Evolutionary conservation across 2,329 filamentous ascomycete species (phyloP).

Genomic region (Cercospora sp.): DNA sequence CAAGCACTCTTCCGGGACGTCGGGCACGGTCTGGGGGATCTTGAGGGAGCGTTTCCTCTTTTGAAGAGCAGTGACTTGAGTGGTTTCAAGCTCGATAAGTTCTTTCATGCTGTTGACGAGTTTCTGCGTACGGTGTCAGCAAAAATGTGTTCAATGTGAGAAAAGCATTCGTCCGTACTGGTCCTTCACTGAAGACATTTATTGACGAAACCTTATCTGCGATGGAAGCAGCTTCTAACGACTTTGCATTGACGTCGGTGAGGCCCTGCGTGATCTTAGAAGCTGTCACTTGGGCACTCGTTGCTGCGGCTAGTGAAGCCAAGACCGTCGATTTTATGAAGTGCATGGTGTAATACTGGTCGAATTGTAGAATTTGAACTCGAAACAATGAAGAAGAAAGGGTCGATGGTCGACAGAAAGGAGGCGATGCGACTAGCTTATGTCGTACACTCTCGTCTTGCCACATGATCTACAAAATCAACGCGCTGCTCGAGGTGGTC

Average conservation of each 20-base stretch:
- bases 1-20: neutral
- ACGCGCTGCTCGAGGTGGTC: too few species aligned
- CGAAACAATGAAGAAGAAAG: too few species aligned
- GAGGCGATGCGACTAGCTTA: too few species aligned
- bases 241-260: neutral
- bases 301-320: neutral
- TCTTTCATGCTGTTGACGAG: neutral
- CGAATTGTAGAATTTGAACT: too few species aligned
- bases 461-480: too few species aligned
- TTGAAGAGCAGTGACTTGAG: neutral
- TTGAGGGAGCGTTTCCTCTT: neutral
- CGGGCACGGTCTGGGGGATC: neutral
- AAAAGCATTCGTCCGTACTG: neutral
- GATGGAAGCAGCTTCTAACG: neutral
- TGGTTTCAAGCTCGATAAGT: neutral
- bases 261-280: neutral
- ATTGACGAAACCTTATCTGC: neutral
- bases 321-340: neutral
- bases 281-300: neutral
- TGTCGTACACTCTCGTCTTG: too few species aligned
- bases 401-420: too few species aligned
- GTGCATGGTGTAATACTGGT: neutral
- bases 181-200: neutral
- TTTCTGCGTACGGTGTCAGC: neutral
- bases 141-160: neutral